Percentiles rank a stretch among this genome's conserved stretches.
These are phyloP conservation scores for Boletus sp. DNA, from an alignment of 1,284 basidiomycete species.

Conservation along the genomic window DNA sequence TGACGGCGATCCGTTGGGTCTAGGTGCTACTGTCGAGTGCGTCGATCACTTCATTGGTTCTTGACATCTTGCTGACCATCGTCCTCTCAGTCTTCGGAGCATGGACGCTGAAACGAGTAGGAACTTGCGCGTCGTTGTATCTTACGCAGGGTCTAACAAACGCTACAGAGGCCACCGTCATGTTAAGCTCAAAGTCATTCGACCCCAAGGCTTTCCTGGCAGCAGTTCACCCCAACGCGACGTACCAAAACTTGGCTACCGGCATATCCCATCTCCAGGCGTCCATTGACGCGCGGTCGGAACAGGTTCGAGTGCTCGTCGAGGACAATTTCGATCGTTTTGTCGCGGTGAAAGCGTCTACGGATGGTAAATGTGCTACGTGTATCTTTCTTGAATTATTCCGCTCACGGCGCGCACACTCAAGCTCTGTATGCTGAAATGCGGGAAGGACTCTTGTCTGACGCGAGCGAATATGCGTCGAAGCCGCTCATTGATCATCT, in stretches of 20 bases:
- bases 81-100: constrained; percentile 50
- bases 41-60: constrained; percentile 21
- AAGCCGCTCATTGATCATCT: constrained; percentile 80
- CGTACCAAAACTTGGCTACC: constrained; percentile 84
- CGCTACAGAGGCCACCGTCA: constrained; percentile 67
- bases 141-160: constrained; percentile 17
- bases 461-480: constrained; percentile 80
- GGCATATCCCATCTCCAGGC: constrained; percentile 73
- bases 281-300: constrained; percentile 85
- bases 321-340: constrained; percentile 99
- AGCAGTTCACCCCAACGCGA: constrained; percentile 92
- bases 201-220: constrained; percentile 94
- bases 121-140: neutral
- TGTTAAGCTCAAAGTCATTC: constrained; percentile 91
- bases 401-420: constrained; percentile 3
- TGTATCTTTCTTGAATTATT: neutral
- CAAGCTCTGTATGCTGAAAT: constrained; percentile 90
- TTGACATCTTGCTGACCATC: constrained; percentile 8
- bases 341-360: constrained; percentile 95
- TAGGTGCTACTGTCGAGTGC: constrained; percentile 63
- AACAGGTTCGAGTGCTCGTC: constrained; percentile 91
- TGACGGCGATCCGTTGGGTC: constrained; percentile 68
- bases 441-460: constrained; percentile 82
- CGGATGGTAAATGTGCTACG: constrained; percentile 68
- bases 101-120: constrained; percentile 74